These are phyloP conservation scores for Insectozyma bohioensis DNA, from an alignment of 1,139 yeast genomes.

Conservation along the genomic window DNA sequence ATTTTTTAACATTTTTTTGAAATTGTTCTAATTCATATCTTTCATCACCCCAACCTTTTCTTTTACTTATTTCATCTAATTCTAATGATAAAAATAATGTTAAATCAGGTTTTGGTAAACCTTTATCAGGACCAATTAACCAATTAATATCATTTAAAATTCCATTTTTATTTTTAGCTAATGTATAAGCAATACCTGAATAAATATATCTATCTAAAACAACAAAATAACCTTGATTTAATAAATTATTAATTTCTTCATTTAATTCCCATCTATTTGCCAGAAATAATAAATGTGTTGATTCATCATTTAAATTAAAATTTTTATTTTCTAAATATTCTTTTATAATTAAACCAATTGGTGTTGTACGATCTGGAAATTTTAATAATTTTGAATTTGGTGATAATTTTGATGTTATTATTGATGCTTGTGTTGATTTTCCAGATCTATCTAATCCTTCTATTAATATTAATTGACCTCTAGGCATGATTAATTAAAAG, in stretches of 20 bases:
- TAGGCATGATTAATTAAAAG: no score
- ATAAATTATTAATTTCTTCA: conserved; percentile 40
- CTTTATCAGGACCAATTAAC: conserved; percentile 80
- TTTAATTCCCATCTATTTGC: conserved; percentile 93
- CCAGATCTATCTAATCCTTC: conserved; percentile 98
- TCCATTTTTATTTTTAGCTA: conserved; percentile 63
- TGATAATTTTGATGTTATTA: conserved; percentile 39
- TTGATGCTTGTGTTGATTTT: conserved; percentile 80
- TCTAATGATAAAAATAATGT: conserved; percentile 74
- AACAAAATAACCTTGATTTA: conserved; percentile 57
- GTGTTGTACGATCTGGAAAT: conserved; percentile 86
- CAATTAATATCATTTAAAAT: conserved; percentile 58
- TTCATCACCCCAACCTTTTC: conserved; percentile 91
- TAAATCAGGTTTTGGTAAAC: conserved; percentile 84
- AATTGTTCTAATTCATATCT: conserved; percentile 77
- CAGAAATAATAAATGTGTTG: conserved; percentile 84
- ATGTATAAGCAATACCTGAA: conserved; percentile 90
- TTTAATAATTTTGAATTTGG: conserved; percentile 56
- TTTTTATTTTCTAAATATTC: conserved; percentile 58
- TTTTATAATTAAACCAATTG: conserved; percentile 77
- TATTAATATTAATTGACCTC: conserved; percentile 77
- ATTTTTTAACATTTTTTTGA: conserved; percentile 63
- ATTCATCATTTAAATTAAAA: conserved; percentile 61
- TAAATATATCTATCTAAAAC: conserved; percentile 86
- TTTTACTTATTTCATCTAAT: conserved; percentile 42